Base-by-base conservation (phyloP, 2,329 filamentous ascomycete genomes). In the Dactylellina parvicollis region DNA sequence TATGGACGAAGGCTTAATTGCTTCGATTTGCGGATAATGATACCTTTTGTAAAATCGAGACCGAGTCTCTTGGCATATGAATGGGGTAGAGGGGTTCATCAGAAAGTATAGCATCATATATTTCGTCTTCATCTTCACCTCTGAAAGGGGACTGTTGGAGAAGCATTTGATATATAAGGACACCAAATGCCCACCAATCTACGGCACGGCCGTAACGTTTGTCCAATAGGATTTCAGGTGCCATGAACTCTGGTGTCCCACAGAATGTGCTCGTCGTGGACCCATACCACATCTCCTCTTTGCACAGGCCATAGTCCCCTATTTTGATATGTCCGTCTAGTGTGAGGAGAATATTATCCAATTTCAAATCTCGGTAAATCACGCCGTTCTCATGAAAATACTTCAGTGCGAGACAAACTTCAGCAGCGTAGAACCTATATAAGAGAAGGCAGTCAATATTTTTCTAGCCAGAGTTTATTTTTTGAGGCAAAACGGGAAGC, bases 301-400 rank as follows among this genome's bases (percentile, higher is more conserved):
- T 99, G 84, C 96, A 99, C 52, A 99, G 87, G 87, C 95, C 95
- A 80, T 96, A 99, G 85, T 99, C 95, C 59, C 87, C 95, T 84
- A 99, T 92, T 85, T 98, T 98, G 84, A 99, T 96, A 81, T 99
- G 95, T 24, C 95, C 95, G 79, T 99, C 95, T 47, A 96, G 85
- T 0, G 92, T 96, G 79, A 99, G 84, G 49, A 99, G 86, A 79
- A 99, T 99, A 81, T 99, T 92, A 81, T 92, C 89, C 71, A 91
- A 84, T 80, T 92, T 92, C 80, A 92, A 81, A 82, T 92, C 89
- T 81, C 89, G 88, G 82, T 99, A 99, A 78, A 99, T 97, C 79
- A 99, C 95, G 62, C 95, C 95, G 80, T 99, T 98, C 81, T 99
- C 95, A 79, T 99, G 95, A 86, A 99, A 98, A 81, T 99, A 99